phyloP scores from a whole-genome alignment of 140 eudicot genomes.

The Flaveria floridana region DNA sequence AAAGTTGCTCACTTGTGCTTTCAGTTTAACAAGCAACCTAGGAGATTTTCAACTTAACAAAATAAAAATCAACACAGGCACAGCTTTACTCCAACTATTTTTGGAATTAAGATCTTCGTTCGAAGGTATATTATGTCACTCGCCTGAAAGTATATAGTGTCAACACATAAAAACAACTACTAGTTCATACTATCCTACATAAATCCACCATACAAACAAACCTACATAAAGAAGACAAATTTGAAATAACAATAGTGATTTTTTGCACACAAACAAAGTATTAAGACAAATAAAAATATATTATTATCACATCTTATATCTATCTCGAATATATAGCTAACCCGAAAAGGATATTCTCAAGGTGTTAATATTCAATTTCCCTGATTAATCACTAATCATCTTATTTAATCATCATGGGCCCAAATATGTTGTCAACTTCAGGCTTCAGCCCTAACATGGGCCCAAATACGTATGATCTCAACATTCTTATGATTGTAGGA shows the following conservation, averaged over 20 bases:
- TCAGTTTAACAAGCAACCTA: too few relatives aligned
- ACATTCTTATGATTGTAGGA: conserved; percentile 26
- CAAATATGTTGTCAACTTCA: conserved; percentile 13
- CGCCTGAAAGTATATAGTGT: too few relatives aligned
- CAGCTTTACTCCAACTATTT: too few relatives aligned
- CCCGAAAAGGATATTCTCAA: conserved; percentile 7
- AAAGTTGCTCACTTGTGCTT: too few relatives aligned
- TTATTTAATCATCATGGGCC: conserved; percentile 9
- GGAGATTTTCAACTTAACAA: too few relatives aligned
- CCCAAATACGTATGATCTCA: conserved; percentile 24
- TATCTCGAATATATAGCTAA: neutral
- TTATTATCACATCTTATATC: neutral
- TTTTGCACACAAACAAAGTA: neutral
- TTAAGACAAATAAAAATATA: conserved; percentile 1
- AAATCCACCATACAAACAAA: too few relatives aligned
- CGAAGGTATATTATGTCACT: too few relatives aligned
- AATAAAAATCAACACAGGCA: too few relatives aligned
- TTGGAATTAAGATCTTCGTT: too few relatives aligned
- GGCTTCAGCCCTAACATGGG: conserved; percentile 16
- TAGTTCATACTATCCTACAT: too few relatives aligned
- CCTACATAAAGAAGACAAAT: neutral
- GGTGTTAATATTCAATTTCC: neutral
- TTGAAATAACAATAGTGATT: neutral
- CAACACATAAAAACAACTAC: too few relatives aligned
- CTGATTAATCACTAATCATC: neutral